Evolutionary conservation across 108 stramenopile species (phyloP).

Genomic region (Mayamaea pseudoterrestris): DNA sequence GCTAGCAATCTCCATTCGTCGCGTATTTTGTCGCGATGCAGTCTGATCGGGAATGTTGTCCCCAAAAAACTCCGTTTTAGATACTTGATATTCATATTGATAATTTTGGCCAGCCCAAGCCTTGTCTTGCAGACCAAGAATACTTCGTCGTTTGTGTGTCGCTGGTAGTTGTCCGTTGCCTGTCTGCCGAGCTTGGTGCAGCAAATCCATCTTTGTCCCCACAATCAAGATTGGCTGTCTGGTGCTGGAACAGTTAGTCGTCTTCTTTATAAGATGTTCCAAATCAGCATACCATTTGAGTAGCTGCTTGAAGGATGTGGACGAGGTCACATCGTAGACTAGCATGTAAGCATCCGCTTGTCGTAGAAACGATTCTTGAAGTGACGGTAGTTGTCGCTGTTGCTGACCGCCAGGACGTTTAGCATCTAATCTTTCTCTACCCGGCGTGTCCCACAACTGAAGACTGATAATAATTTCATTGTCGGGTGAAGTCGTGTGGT

Average conservation of each 20-base stretch:
- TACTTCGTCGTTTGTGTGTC: constrained; percentile 21
- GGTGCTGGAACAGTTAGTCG: constrained; percentile 11
- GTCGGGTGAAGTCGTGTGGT: constrained; percentile 1
- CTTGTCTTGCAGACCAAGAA: constrained; percentile 42
- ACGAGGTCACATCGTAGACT: constrained; percentile 67
- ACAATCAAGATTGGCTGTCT: constrained; percentile 60
- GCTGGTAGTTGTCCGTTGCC: background rate
- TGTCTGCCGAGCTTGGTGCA: constrained; percentile 7
- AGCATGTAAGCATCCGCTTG: constrained; percentile 58
- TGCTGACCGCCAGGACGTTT: too few relatives aligned
- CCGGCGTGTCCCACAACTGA: constrained; percentile 49
- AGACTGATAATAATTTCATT: constrained; percentile 2
- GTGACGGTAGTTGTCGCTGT: constrained; percentile 14
- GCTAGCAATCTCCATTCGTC: constrained; percentile 25
- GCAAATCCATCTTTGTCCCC: constrained; percentile 66
- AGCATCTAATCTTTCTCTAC: constrained; percentile 18
- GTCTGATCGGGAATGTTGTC: background rate
- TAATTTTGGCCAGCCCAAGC: constrained; percentile 45
- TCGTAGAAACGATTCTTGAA: constrained; percentile 44
- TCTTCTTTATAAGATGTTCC: constrained; percentile 17
- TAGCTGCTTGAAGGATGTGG: constrained; percentile 60
- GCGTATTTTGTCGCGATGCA: background rate
- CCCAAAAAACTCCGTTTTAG: background rate
- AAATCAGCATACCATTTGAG: constrained; percentile 64
- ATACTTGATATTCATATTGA: constrained; percentile 51